Conservation (phyloP, 345 rosid species). For the Rhodomyrtus tomentosa region DNA sequence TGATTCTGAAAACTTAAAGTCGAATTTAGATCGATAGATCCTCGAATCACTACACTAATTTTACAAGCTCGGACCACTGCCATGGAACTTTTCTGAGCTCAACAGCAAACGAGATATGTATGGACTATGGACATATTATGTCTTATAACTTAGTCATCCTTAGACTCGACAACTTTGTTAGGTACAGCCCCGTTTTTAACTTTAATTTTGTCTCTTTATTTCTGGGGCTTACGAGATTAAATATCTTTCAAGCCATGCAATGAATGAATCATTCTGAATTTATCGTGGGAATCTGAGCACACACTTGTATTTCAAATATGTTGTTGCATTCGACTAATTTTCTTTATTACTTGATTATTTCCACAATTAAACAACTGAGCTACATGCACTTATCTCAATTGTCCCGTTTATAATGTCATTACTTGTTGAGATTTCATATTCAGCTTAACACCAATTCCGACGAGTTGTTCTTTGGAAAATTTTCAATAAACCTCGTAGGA, state of each 20-base stretch:
- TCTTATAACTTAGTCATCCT: neutral
- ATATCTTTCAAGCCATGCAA: neutral
- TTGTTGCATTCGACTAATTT: neutral
- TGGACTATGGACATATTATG: neutral
- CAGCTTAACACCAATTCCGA: neutral
- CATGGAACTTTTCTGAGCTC: neutral
- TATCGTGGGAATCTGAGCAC: neutral
- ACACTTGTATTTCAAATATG: neutral
- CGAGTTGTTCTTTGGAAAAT: neutral
- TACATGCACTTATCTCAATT: neutral
- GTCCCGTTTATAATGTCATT: neutral
- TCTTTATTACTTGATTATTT: neutral
- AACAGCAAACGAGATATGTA: neutral
- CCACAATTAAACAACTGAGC: neutral
- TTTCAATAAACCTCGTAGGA: neutral
- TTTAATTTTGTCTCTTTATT: neutral
- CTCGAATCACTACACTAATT: neutral
- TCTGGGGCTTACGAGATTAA: neutral
- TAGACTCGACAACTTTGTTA: neutral
- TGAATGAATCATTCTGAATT: neutral
- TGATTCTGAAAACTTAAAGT: neutral
- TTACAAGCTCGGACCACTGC: neutral
- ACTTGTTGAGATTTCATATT: neutral
- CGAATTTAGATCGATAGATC: neutral
- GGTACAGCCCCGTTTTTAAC: neutral